Percentiles rank a stretch among this genome's conserved stretches.
These are phyloP conservation scores for Litchi chinensis DNA, from an alignment of 345 rosid species.

Conservation along the genomic window DNA sequence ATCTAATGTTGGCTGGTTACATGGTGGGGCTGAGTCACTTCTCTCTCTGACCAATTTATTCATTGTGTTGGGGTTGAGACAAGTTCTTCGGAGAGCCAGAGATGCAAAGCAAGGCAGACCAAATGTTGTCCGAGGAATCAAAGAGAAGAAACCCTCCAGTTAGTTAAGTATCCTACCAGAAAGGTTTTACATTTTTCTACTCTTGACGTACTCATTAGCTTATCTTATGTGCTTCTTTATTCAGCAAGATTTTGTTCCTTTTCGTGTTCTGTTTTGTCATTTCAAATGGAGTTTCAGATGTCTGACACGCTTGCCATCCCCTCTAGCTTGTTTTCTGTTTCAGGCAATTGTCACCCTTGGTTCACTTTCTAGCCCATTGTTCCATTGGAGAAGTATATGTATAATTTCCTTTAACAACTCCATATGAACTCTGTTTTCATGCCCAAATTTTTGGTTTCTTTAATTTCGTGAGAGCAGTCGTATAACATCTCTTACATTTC, in stretches of 20 bases:
- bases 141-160: conserved; percentile 37
- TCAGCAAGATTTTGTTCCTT: not conserved
- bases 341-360: not conserved
- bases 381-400: not conserved
- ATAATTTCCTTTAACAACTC: not conserved
- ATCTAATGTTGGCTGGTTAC: conserved; percentile 93
- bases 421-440: not conserved
- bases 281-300: conserved; percentile 8
- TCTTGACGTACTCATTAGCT: not conserved
- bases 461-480: not conserved
- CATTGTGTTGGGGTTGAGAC: conserved; percentile 84
- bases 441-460: not conserved
- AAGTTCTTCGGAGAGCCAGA: conserved; percentile 57
- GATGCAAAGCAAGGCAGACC: conserved; percentile 33
- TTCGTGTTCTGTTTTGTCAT: not conserved
- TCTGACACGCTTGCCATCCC: not conserved
- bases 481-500: not conserved
- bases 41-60: conserved; percentile 82
- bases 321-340: conserved; percentile 7
- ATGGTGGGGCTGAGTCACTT: conserved; percentile 94
- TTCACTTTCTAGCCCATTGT: not conserved
- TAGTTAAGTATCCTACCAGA: conserved; percentile 23
- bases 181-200: not conserved
- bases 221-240: not conserved
- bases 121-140: conserved; percentile 23